A percentile compares a stretch with the other conserved stretches of the same genome.
These are phyloP conservation scores for Citrus australasica DNA, from an alignment of 345 rosid species.

Conservation along the genomic window DNA sequence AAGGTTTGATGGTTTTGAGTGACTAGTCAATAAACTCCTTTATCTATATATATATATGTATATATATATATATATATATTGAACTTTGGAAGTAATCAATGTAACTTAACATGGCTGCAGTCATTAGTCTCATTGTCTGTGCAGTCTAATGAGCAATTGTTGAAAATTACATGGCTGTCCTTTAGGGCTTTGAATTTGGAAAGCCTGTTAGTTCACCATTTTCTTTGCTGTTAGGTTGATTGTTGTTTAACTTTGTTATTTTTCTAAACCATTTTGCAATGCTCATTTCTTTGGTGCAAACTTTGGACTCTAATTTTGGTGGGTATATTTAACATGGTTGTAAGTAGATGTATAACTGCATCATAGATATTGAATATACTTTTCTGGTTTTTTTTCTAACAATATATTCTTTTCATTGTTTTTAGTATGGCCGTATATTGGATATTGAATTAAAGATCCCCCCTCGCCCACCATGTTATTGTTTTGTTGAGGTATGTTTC, in stretches of 20 bases:
- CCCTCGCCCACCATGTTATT: conserved; percentile 92
- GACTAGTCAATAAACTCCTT: not conserved
- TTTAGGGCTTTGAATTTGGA: not conserved
- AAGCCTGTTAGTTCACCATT: not conserved
- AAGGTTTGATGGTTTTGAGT: not conserved
- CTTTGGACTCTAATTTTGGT: not conserved
- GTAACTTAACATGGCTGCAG: not conserved
- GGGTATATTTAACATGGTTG: not conserved
- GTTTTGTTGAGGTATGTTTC: conserved; percentile 83
- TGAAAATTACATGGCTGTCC: not conserved
- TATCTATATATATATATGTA: too few species aligned
- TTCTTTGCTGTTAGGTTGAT: not conserved
- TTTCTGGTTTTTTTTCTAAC: not conserved
- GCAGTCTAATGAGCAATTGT: not conserved
- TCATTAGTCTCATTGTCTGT: not conserved
- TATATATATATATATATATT: too few species aligned
- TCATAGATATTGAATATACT: not conserved
- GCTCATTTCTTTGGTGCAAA: not conserved
- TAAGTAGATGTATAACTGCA: not conserved
- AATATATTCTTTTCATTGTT: conserved; percentile 1
- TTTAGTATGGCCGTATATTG: conserved; percentile 83
- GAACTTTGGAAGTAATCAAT: not conserved
- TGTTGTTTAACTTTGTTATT: not conserved
- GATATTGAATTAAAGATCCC: conserved; percentile 96
- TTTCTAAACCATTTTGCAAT: not conserved